A percentile compares a stretch with the other conserved stretches of the same genome.
Conservation (phyloP, 192 early-diverging fungal species). For the Jimgerdemannia flammicorona region DNA sequence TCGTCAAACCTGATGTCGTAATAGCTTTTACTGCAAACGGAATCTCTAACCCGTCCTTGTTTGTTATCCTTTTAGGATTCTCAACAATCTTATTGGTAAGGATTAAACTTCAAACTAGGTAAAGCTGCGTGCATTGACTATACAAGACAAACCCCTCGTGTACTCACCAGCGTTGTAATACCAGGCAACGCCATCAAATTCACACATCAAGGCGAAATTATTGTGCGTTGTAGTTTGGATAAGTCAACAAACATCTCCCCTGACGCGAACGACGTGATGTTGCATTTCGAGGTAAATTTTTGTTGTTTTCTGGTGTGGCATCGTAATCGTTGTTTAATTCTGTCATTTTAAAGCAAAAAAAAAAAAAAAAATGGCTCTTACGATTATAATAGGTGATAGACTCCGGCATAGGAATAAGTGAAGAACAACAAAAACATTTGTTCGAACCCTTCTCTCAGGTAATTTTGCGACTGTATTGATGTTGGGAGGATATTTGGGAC, state of each 20-base stretch:
- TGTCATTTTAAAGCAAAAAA: neutral
- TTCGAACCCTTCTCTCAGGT: conserved; percentile 64
- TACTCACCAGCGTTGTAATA: conserved; percentile 43
- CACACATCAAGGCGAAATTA: conserved; percentile 54
- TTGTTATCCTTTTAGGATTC: neutral
- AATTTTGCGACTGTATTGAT: conserved; percentile 53
- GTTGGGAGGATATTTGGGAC: conserved; percentile 52
- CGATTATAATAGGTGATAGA: conserved; percentile 40
- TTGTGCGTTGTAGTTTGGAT: conserved; percentile 42
- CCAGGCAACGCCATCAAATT: conserved; percentile 69
- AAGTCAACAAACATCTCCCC: conserved; percentile 3
- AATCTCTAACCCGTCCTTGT: no score
- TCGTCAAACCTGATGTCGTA: neutral
- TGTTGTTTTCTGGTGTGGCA: neutral
- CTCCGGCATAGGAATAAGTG: conserved; percentile 54
- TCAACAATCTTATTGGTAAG: neutral
- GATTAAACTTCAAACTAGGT: neutral
- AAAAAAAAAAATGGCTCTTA: conserved; percentile 11
- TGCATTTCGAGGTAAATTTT: neutral
- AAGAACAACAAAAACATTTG: conserved; percentile 36
- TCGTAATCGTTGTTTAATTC: neutral
- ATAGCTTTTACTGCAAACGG: no score
- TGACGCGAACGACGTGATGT: neutral
- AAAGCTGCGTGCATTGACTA: neutral
- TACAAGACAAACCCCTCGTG: neutral